Base-by-base conservation (phyloP, 2,329 filamentous ascomycete genomes). In the Beauveria australis region DNA sequence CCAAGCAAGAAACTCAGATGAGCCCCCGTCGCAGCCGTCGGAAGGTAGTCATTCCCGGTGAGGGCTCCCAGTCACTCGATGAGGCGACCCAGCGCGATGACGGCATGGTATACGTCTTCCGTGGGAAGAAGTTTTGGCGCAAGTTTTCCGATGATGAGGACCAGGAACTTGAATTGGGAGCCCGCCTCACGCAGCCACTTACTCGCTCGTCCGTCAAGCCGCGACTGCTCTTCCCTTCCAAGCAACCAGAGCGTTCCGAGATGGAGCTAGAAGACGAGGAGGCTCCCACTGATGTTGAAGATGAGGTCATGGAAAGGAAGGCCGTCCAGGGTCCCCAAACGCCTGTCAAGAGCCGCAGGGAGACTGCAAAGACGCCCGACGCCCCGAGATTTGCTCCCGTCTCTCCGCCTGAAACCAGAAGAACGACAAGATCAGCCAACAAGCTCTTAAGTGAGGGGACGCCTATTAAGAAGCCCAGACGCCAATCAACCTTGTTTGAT, bases 81-180 rank as follows among this genome's bases (percentile, higher is more conserved):
- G 82, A 88, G 51, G 84, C 84, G 16, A 79, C 82, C 3, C 73
- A 78, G 37, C 85, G 88, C 33, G 81, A 86, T 4, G 88, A 93
- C 71, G 90, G 90, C 62, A 81, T 91, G 69, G 77, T 92, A 63
- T 91, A 86, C 67, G 81, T 86, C 14, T 93, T 93, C 78, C 90
- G 90, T 67, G 90, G 90, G 71, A 91, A 89, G 78, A 90, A 85
- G 70, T 79, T 90, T 61, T 91, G 91, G 76, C 85, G 86, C 72
- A 88, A 86, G 69, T 91, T 88, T 66, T 72, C 76, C 8, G 75
- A 77, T 33, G 71, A 75, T 52, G 74, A 74, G 26, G 71, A 64
- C 41, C 70, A 76, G 44, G 69, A 69, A 61, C 67, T 75, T 47
- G 74, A 75, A 55, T 67, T 70, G 16, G 72, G 75, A 37, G 66